These are phyloP conservation scores for Sporothrix dimorphospora DNA, from an alignment of 2,329 filamentous ascomycete genomes.

Conservation along the genomic window DNA sequence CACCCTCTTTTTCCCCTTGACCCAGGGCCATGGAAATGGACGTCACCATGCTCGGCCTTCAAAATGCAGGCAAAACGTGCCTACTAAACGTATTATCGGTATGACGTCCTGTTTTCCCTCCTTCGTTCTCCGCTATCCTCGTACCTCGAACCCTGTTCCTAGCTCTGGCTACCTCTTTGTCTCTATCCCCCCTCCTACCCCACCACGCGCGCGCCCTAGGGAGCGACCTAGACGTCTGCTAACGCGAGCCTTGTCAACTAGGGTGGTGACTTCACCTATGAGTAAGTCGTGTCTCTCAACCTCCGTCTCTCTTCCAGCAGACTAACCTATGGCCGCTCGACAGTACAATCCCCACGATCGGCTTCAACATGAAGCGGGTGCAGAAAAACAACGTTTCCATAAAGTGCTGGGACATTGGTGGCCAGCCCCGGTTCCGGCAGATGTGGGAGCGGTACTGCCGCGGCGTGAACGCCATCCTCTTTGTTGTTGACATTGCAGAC, in stretches of 20 bases:
- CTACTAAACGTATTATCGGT: conserved; percentile 92
- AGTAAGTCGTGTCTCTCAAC: conserved; percentile 65
- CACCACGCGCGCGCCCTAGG: conserved; percentile 10
- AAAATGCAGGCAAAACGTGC: conserved; percentile 98
- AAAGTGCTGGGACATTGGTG: conserved; percentile 98
- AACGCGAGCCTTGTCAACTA: conserved; percentile 45
- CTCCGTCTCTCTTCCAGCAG: background rate
- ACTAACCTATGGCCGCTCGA: background rate
- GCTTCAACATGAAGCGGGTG: conserved; percentile 98
- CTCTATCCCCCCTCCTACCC: conserved; percentile 17
- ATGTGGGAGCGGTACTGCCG: conserved; percentile 99
- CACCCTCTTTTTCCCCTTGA: background rate
- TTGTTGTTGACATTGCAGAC: conserved; percentile 97
- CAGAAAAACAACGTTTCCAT: conserved; percentile 97
- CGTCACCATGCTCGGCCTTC: conserved; percentile 97
- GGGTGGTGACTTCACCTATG: conserved; percentile 98
- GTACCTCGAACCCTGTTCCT: conserved; percentile 23
- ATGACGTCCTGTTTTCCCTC: conserved; percentile 49
- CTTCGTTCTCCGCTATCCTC: conserved; percentile 23
- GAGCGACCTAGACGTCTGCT: conserved; percentile 19
- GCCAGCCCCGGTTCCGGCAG: conserved; percentile 92
- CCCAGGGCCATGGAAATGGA: conserved; percentile 97
- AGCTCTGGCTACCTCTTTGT: conserved; percentile 18
- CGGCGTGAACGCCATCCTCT: conserved; percentile 96
- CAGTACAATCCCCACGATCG: conserved; percentile 96